These are phyloP conservation scores for Juncus effusus DNA, from an alignment of 176 grass and related monocot species.

Conservation along the genomic window DNA sequence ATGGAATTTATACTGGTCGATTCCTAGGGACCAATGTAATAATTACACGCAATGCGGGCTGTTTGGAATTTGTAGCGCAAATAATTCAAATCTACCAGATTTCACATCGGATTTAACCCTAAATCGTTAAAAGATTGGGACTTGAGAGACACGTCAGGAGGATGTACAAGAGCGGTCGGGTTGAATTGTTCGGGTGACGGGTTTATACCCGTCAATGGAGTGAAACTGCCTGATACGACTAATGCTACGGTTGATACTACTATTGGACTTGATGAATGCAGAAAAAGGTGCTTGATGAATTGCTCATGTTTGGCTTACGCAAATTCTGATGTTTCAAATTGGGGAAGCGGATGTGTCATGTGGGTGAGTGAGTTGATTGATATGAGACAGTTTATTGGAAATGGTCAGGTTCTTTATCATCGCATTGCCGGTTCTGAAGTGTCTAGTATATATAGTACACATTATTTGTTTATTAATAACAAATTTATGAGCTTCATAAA, in stretches of 20 bases:
- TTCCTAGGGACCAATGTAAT: conserved; percentile 67
- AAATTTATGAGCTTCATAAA: too few species aligned
- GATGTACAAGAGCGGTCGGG: conserved; percentile 42
- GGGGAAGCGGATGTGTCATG: conserved; percentile 58
- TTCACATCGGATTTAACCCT: conserved; percentile 54
- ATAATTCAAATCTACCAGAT: conserved; percentile 6
- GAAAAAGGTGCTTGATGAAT: conserved; percentile 46
- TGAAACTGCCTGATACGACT: conserved; percentile 66
- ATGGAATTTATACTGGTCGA: conserved; percentile 60
- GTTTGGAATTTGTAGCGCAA: conserved; percentile 50
- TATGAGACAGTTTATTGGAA: conserved; percentile 38
- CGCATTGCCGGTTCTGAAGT: conserved; percentile 55
- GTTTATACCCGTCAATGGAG: conserved; percentile 34
- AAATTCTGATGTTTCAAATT: conserved; percentile 38
- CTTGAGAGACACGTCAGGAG: conserved; percentile 41
- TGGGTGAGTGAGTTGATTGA: conserved; percentile 52
- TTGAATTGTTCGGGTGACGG: conserved; percentile 61
- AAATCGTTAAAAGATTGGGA: conserved; percentile 49
- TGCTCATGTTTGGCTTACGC: conserved; percentile 76
- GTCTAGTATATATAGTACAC: conserved; percentile 5
- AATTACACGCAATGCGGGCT: conserved; percentile 49
- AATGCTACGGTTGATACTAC: conserved; percentile 39
- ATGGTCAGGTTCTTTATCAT: conserved; percentile 43
- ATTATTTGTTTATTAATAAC: not conserved
- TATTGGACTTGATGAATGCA: conserved; percentile 47